Conservation (phyloP, 306 rosid species). For the Arachis stenosperma region DNA sequence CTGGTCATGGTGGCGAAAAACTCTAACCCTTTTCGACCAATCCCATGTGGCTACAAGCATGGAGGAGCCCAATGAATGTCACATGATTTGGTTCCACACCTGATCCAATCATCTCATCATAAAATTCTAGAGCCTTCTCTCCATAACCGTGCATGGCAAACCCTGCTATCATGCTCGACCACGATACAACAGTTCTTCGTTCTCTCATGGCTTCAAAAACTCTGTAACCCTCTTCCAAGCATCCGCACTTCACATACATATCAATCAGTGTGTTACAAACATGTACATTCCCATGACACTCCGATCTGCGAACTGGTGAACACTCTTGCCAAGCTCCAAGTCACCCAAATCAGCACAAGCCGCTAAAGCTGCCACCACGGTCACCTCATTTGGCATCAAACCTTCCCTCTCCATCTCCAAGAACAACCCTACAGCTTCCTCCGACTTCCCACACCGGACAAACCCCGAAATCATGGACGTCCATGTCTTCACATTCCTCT, state of each 20-base stretch:
- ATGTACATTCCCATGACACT: not conserved
- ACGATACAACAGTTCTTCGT: not conserved
- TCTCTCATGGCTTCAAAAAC: not conserved
- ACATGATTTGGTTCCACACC: not conserved
- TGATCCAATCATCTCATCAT: not conserved
- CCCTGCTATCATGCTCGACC: not conserved
- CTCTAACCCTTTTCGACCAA: not conserved
- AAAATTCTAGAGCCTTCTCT: not conserved
- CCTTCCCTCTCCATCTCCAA: not conserved
- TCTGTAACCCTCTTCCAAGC: not conserved
- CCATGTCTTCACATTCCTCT: not conserved
- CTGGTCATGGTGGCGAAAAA: not conserved
- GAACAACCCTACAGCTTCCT: not conserved
- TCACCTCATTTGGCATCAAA: not conserved
- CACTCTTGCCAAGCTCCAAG: not conserved
- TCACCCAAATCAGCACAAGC: not conserved
- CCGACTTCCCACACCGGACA: not conserved
- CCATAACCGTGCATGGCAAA: not conserved
- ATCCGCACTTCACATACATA: not conserved
- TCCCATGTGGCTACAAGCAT: not conserved
- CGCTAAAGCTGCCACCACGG: not conserved
- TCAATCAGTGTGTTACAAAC: not conserved
- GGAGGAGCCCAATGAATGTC: not conserved
- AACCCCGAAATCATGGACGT: not conserved
- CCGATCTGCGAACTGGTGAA: not conserved